Conservation (phyloP, 352 stramenopile species). For the Pythium monospermum region DNA sequence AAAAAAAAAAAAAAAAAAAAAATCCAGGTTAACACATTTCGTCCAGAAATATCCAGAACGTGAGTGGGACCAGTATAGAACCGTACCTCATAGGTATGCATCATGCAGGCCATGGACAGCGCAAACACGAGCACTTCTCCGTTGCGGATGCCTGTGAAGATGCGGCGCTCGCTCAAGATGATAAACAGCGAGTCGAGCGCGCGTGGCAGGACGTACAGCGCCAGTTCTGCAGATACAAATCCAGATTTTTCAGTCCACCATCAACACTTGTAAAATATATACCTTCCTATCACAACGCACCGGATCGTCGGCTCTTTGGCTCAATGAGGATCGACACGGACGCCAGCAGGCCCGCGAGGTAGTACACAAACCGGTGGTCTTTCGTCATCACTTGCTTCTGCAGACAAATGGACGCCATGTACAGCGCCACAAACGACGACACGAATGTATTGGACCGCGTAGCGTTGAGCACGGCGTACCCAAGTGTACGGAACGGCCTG, state of each 20-base stretch:
- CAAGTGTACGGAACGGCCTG: slow-evolving; percentile 44
- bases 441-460: slow-evolving; percentile 77
- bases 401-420: slow-evolving; percentile 59
- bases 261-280: neutral
- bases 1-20: no score
- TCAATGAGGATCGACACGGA: slow-evolving; percentile 74
- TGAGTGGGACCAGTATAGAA: no score
- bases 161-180: slow-evolving; percentile 64
- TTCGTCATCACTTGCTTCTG: slow-evolving; percentile 46
- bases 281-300: slow-evolving; percentile 22
- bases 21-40: no score
- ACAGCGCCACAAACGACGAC: slow-evolving; percentile 65
- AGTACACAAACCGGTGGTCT: slow-evolving; percentile 77
- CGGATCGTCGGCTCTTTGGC: slow-evolving; percentile 71
- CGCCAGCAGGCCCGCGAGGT: slow-evolving; percentile 56
- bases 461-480: slow-evolving; percentile 52
- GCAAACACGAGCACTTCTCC: slow-evolving; percentile 76
- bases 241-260: no score
- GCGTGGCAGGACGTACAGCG: slow-evolving; percentile 71
- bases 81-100: slow-evolving; percentile 80
- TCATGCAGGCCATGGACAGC: slow-evolving; percentile 73
- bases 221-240: slow-evolving; percentile 41
- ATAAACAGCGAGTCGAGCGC: slow-evolving; percentile 73
- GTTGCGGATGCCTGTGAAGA: slow-evolving; percentile 60
- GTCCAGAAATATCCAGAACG: no score